A percentile compares a stretch with the other conserved stretches of the same genome.
phyloP scores from a whole-genome alignment of 1,139 yeast species.

The Yamadazyma buinensis region DNA sequence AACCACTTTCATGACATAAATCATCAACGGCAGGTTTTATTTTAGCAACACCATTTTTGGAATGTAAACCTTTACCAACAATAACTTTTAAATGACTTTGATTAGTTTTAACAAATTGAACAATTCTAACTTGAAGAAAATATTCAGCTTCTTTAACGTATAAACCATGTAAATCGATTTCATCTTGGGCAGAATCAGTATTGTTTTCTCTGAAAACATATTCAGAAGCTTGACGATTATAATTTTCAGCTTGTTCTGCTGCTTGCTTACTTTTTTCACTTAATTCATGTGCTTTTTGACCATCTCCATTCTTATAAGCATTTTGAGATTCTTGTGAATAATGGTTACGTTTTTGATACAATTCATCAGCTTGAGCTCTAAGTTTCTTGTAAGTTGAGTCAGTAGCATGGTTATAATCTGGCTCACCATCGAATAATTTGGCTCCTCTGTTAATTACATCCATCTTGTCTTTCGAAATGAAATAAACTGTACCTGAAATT shows the following conservation, averaged over 20 bases:
- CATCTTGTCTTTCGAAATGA: constrained; percentile 6
- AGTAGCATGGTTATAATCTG: constrained; percentile 71
- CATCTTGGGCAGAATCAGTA: constrained; percentile 76
- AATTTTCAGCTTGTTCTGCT: constrained; percentile 58
- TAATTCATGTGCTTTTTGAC: constrained; percentile 64
- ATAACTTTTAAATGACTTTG: constrained; percentile 63
- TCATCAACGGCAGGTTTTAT: constrained; percentile 85
- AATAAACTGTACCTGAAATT: too few species aligned
- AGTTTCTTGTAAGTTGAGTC: constrained; percentile 63
- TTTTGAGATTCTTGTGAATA: constrained; percentile 66
- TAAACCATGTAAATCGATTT: constrained; percentile 90
- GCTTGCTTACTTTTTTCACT: constrained; percentile 67
- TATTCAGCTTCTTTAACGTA: constrained; percentile 85
- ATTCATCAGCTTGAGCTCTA: constrained; percentile 66
- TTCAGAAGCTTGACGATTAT: constrained; percentile 80
- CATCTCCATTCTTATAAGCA: constrained; percentile 75
- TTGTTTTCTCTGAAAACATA: constrained; percentile 88
- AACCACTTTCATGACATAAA: constrained; percentile 61
- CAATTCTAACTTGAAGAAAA: constrained; percentile 68
- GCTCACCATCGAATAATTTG: constrained; percentile 30
- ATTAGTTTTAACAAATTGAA: constrained; percentile 57
- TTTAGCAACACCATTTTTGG: constrained; percentile 77
- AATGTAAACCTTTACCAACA: constrained; percentile 94
- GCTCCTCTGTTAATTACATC: constrained; percentile 32
- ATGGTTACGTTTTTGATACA: constrained; percentile 53